Conservation (phyloP, 176 grass and related monocot genomes). For the Avena eriantha region DNA sequence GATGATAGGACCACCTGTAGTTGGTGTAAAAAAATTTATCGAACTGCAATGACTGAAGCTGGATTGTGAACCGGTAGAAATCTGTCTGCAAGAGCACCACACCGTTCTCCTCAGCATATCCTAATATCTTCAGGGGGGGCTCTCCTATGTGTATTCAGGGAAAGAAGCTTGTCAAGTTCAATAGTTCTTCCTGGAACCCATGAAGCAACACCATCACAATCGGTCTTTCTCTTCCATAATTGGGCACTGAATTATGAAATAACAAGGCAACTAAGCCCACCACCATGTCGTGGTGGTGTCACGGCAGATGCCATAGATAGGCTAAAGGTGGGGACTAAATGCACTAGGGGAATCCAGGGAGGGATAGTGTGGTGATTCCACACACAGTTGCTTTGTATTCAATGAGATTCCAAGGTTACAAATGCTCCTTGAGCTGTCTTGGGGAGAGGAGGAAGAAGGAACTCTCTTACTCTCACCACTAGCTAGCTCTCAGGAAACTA, state of each 20-base stretch:
- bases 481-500: too few relatives aligned
- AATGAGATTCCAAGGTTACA: too few relatives aligned
- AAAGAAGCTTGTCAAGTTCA: conserved; percentile 2
- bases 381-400: too few relatives aligned
- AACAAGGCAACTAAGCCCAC: neutral
- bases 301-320: too few relatives aligned
- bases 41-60: neutral
- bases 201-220: neutral
- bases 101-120: neutral
- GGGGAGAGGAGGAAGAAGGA: too few relatives aligned
- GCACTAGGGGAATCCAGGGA: too few relatives aligned
- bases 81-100: neutral
- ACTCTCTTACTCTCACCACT: too few relatives aligned
- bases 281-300: too few relatives aligned
- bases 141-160: neutral
- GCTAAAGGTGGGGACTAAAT: too few relatives aligned
- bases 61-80: neutral
- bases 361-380: too few relatives aligned
- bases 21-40: neutral
- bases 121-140: neutral
- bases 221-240: conserved; percentile 4
- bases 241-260: neutral
- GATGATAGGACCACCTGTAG: neutral
- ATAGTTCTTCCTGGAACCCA: conserved; percentile 22
- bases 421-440: too few relatives aligned